A percentile compares a stretch with the other conserved stretches of the same genome.
phyloP scores from a whole-genome alignment of 2,329 filamentous ascomycete species.

The Ophiosphaerella korrae region DNA sequence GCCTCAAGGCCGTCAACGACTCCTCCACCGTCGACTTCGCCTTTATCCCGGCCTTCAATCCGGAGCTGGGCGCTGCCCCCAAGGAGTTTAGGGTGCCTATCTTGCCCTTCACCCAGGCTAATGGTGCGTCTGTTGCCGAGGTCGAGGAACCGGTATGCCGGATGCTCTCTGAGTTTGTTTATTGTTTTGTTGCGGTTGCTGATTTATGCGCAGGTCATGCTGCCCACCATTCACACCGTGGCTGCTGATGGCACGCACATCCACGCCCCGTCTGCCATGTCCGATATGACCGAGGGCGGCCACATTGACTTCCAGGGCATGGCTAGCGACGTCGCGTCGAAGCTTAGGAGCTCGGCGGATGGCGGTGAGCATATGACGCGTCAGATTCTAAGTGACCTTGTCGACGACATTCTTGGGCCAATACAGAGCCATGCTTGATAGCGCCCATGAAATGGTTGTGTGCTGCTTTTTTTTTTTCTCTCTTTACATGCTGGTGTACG shows the following conservation, averaged over 20 bases:
- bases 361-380: constrained; percentile 50
- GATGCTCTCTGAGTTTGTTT: not conserved
- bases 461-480: not conserved
- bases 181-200: not conserved
- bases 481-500: not conserved
- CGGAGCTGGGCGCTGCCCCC: constrained; percentile 46
- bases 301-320: constrained; percentile 62
- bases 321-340: constrained; percentile 55
- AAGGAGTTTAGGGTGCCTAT: constrained; percentile 56
- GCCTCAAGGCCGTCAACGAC: constrained; percentile 62
- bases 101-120: constrained; percentile 41
- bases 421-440: constrained; percentile 29
- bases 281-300: constrained; percentile 63
- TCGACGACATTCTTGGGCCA: constrained; percentile 56
- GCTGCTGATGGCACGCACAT: constrained; percentile 55
- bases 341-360: constrained; percentile 43
- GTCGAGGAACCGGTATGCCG: constrained; percentile 27
- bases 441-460: not conserved
- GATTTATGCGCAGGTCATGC: constrained; percentile 52
- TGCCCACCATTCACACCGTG: constrained; percentile 62
- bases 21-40: constrained; percentile 67
- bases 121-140: constrained; percentile 24
- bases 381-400: constrained; percentile 54
- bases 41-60: constrained; percentile 61
- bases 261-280: constrained; percentile 59